Conservation (phyloP, 768 basidiomycete species). For the Macrolepiota fuliginosa region DNA sequence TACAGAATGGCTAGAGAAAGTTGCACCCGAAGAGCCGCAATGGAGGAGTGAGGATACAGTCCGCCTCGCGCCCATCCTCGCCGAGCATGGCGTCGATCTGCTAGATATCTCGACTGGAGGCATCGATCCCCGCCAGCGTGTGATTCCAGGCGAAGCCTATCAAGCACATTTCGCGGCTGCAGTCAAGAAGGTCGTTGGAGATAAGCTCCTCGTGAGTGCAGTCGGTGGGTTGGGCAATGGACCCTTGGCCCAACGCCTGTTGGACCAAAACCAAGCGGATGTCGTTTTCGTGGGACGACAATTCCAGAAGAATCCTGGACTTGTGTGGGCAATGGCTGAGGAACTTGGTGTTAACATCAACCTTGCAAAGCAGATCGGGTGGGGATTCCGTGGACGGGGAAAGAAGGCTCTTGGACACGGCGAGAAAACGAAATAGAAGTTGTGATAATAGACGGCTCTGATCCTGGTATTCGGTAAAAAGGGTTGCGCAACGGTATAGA, state of each 20-base stretch:
- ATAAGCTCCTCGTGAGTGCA: constrained; percentile 40
- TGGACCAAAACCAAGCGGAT: constrained; percentile 60
- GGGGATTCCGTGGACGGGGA: constrained; percentile 19
- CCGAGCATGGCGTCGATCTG: constrained; percentile 68
- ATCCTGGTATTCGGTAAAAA: too few relatives aligned
- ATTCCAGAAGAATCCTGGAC: constrained; percentile 61
- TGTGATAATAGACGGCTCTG: background rate
- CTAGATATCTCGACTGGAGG: constrained; percentile 74
- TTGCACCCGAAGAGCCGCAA: constrained; percentile 53
- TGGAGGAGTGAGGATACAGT: constrained; percentile 74
- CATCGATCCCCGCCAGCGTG: constrained; percentile 39
- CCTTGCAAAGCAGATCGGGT: constrained; percentile 20
- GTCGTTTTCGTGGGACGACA: constrained; percentile 50
- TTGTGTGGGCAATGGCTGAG: constrained; percentile 48
- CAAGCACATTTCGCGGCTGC: constrained; percentile 59
- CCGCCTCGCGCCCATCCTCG: constrained; percentile 54
- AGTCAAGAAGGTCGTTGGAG: constrained; percentile 42
- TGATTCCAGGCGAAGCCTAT: constrained; percentile 36
- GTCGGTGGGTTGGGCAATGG: constrained; percentile 57
- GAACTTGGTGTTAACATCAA: constrained; percentile 15
- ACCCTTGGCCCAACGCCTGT: constrained; percentile 52
- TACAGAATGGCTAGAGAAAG: constrained; percentile 69
- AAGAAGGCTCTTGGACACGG: constrained; percentile 12
- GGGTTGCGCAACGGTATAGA: too few relatives aligned
- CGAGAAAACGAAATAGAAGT: background rate